A percentile compares a stretch with the other conserved stretches of the same genome.
Evolutionary conservation across 441 rosid species (phyloP).

Genomic region (Pelargonium hybrid): DNA sequence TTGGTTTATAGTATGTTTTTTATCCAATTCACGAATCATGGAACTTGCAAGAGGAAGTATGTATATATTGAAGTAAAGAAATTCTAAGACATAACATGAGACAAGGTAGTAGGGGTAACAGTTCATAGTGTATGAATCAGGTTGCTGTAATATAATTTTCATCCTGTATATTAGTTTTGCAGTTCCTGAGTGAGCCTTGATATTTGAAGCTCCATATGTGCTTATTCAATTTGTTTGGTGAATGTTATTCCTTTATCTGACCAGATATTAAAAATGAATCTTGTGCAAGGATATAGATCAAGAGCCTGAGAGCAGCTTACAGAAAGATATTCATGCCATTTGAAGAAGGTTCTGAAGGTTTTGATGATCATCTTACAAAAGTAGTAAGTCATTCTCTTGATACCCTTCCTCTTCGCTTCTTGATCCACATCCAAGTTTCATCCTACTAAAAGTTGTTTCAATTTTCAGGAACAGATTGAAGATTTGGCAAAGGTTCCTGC

Average conservation of each 20-base stretch:
- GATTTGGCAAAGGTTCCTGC: constrained; percentile 40
- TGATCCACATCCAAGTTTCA: background rate
- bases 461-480: constrained; percentile 46
- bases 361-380: constrained; percentile 62
- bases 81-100: background rate
- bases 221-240: background rate
- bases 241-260: background rate
- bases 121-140: background rate
- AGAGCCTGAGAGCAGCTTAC: constrained; percentile 64
- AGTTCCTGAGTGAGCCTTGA: background rate
- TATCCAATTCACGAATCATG: background rate
- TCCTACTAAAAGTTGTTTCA: constrained; percentile 11
- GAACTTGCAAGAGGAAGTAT: background rate
- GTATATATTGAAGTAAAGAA: background rate
- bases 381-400: constrained; percentile 40
- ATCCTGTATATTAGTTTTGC: background rate
- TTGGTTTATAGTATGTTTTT: background rate
- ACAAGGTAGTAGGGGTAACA: background rate
- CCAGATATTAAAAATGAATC: constrained; percentile 1
- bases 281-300: constrained; percentile 38
- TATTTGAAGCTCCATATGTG: background rate
- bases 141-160: background rate
- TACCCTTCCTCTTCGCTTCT: background rate
- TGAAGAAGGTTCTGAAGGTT: constrained; percentile 30
- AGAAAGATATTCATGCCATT: constrained; percentile 73